Conservation (phyloP, 768 basidiomycete species). For the Boletus vermiculosoides region DNA sequence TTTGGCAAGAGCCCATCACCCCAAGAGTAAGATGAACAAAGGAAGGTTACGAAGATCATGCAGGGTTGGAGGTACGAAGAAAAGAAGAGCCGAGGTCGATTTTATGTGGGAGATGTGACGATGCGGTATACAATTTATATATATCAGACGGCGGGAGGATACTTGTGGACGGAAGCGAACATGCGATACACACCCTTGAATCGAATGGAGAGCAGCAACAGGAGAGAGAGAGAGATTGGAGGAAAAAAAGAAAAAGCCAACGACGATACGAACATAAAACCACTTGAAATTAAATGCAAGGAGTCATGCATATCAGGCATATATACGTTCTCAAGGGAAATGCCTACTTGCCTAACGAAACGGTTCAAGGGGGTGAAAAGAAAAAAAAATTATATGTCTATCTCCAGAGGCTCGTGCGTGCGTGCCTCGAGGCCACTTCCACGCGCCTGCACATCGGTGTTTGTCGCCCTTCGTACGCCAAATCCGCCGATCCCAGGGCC, state of each 20-base stretch:
- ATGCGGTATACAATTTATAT: constrained; percentile 31
- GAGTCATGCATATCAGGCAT: constrained; percentile 26
- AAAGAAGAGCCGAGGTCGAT: constrained; percentile 7
- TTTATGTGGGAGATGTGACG: constrained; percentile 10
- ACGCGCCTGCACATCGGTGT: constrained; percentile 44
- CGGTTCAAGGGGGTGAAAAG: neutral
- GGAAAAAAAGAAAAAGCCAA: neutral
- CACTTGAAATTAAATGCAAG: constrained; percentile 24
- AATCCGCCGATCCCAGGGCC: constrained; percentile 82
- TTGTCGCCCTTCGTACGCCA: constrained; percentile 48
- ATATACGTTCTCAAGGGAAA: constrained; percentile 20
- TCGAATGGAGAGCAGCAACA: constrained; percentile 17
- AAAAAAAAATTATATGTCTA: constrained; percentile 41
- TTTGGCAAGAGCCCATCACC: neutral
- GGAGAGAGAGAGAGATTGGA: neutral
- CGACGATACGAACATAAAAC: constrained; percentile 13
- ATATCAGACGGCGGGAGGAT: constrained; percentile 10
- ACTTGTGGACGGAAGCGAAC: constrained; percentile 6
- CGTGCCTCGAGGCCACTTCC: constrained; percentile 74
- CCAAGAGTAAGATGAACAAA: neutral
- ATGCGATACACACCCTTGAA: constrained; percentile 13
- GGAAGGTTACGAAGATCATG: constrained; percentile 1
- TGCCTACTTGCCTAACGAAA: constrained; percentile 23
- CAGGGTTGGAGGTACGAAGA: neutral
- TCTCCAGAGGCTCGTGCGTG: constrained; percentile 84